Percentiles rank a stretch among this genome's conserved stretches.
Conservation (phyloP, 176 grass and related monocot genomes). For the Guadua angustifolia region DNA sequence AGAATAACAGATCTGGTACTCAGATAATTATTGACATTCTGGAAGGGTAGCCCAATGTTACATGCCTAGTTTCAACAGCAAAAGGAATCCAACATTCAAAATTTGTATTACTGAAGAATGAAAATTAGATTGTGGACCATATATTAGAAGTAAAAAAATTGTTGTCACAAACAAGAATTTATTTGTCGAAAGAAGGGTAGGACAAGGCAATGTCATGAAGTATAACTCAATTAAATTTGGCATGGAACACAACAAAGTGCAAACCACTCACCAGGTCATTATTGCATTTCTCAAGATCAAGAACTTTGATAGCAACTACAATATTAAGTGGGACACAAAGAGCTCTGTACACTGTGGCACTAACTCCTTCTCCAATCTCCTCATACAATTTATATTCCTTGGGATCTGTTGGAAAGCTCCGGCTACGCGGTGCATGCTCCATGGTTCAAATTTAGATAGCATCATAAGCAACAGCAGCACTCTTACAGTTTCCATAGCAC, state of each 20-base stretch:
- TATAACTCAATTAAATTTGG: constrained; percentile 22
- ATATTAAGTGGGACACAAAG: constrained; percentile 79
- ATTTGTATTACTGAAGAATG: neutral
- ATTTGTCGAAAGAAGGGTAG: neutral
- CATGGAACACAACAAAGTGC: constrained; percentile 9
- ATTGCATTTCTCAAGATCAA: constrained; percentile 95
- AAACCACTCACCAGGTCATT: constrained; percentile 78
- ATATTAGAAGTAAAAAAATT: neutral
- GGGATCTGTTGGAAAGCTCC: constrained; percentile 67
- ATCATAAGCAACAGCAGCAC: constrained; percentile 19
- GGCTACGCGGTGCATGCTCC: constrained; percentile 37
- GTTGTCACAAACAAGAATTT: constrained; percentile 4
- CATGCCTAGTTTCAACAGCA: neutral
- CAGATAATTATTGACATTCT: constrained; percentile 5
- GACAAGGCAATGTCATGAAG: neutral
- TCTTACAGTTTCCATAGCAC: constrained; percentile 30
- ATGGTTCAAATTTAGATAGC: constrained; percentile 53
- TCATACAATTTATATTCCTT: constrained; percentile 93
- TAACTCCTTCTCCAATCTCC: constrained; percentile 96
- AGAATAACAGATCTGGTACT: constrained; percentile 20
- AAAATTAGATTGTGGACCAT: neutral
- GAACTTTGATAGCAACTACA: constrained; percentile 94
- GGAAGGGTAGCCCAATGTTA: neutral
- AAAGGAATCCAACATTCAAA: neutral
- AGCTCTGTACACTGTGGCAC: constrained; percentile 87